Base-by-base conservation (phyloP, 2,329 filamentous ascomycete species). In the Cladosporium sp. region DNA sequence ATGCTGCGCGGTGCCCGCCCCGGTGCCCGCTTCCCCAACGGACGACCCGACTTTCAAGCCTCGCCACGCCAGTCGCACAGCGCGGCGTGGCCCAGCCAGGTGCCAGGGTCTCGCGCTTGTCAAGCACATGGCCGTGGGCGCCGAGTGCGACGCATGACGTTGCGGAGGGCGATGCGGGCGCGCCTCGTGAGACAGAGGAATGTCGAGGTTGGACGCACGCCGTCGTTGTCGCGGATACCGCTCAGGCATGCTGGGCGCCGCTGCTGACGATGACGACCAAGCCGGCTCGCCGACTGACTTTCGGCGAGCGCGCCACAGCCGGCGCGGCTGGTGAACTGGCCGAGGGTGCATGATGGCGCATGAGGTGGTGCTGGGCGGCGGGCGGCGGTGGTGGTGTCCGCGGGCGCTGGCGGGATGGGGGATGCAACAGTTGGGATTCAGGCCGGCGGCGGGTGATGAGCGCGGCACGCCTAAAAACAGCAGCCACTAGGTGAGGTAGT, bases 61-160 rank as follows among this genome's bases (percentile, higher is more conserved):
- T 41, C 46, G 35, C 34, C 34, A 11, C n/a, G 34, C 34, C 34
- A 11, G 46, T 42, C 32, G 22, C 46, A 49, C 37, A 49, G 35
- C 46, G 28, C 37, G 28, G 44, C 19, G 44, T 37, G 44, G 44
- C 7, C 33, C 28, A 46, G 44, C 33, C 33, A 18, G 45, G 43
- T 34, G 40, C 9, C 10, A 41, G 38, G 16, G n/a, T 4, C 14
- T 16, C 14, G 38, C 10, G 16, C 19, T n/a, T n/a, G 22, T 10
- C 28, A 22, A 31, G 35, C 22, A 49, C 37, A 41, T 41, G 37
- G 34, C 44, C 13, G 19, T 16, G n/a, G 19, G 14, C 33, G 43
- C 34, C 18, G 22, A 28, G 46, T 49, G 46, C 28, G 37, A 49
- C 46, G 31, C 22, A 16, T 43, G 46, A 49, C 46, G 46, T 49